Base-by-base conservation (phyloP, 1,284 basidiomycete genomes). In the Microbotryum violaceum region DNA sequence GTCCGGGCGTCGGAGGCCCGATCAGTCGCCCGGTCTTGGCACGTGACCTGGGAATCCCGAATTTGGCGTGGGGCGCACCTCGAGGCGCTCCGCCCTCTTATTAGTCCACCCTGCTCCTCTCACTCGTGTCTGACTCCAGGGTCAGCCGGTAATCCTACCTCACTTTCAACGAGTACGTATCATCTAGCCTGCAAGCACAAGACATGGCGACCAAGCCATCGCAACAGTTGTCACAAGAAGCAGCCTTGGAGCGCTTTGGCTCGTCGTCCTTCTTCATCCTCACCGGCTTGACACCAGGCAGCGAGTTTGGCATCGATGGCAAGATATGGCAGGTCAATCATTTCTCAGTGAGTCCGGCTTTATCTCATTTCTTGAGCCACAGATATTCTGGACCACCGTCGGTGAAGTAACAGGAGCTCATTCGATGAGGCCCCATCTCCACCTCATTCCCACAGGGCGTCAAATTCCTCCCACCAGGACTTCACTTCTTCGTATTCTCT, bases 401-500 rank as follows among this genome's bases (percentile, higher is more conserved):
- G n/a, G 48, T 27, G 48, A n/a, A 21, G 14, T 1, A 42, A 37
- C 31, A 37, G 42, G 42, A 9, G 18, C 25, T 23, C 44, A 16
- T 16, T 37, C 16, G 31, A 14, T 54, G 33, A 31, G 8, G 18
- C 57, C 31, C 33, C 7, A 42, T 3, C 25, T 14, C 1, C 42
- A 3, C 20, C 5, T 10, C 23, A 18, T 14, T 27, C 29, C 37
- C 50, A 10, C 57, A 70, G 66, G 71, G 71, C 46, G 61, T 71
- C 55, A 72, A 72, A 31, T 60, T 71, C 49, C 49, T 72, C 6
- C 71, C 71, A 1, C 48, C 58, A 29, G 71, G 71, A 10, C 54
- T 72, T 16, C 71, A 72, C 60, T 51, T 71, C 44, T 71, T 72
- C 55, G 56, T 65, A 44, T 64, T 68, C 49, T 65, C 69, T 23